Evolutionary conservation across 495 filamentous ascomycete genomes (phyloP).

Genomic region (Penicillium steckii): DNA sequence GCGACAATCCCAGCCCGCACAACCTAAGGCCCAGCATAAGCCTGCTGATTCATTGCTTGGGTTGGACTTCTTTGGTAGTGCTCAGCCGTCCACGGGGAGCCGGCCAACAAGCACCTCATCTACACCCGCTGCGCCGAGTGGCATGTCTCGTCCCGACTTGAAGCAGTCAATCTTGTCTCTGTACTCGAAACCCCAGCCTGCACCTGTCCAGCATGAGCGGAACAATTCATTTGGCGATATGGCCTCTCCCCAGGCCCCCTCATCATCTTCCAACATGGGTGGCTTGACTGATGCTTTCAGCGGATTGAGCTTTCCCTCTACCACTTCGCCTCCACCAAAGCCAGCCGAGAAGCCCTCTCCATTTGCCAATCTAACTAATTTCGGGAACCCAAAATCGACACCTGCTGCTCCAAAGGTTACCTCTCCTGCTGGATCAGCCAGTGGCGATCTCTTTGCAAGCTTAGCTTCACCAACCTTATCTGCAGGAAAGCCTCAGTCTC

Average conservation of each 20-base stretch:
- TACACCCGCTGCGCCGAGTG: slow-evolving; percentile 50
- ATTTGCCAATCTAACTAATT: slow-evolving; percentile 70
- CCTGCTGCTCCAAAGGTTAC: slow-evolving; percentile 51
- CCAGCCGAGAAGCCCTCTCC: slow-evolving; percentile 59
- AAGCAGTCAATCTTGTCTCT: slow-evolving; percentile 97
- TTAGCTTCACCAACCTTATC: slow-evolving; percentile 56
- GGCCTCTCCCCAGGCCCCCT: slow-evolving; percentile 52
- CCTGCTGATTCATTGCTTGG: slow-evolving; percentile 85
- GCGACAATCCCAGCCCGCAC: slow-evolving; percentile 39
- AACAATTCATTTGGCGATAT: slow-evolving; percentile 67
- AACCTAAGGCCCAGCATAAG: slow-evolving; percentile 63
- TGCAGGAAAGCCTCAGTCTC: slow-evolving; percentile 43
- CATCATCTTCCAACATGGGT: slow-evolving; percentile 57
- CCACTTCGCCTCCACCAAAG: slow-evolving; percentile 52
- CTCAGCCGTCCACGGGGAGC: slow-evolving; percentile 58
- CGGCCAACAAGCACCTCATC: slow-evolving; percentile 73
- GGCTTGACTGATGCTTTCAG: slow-evolving; percentile 88
- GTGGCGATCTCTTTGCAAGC: slow-evolving; percentile 77
- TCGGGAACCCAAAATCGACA: slow-evolving; percentile 55
- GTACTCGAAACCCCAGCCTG: slow-evolving; percentile 77
- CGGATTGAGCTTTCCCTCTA: slow-evolving; percentile 67
- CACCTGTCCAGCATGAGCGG: slow-evolving; percentile 55
- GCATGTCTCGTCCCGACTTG: slow-evolving; percentile 83
- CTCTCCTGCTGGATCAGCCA: slow-evolving; percentile 51
- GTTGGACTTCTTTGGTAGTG: slow-evolving; percentile 84